Base-by-base conservation (phyloP, 202 grass and related monocot genomes). In the Bolboschoenoplectus hybrid region DNA sequence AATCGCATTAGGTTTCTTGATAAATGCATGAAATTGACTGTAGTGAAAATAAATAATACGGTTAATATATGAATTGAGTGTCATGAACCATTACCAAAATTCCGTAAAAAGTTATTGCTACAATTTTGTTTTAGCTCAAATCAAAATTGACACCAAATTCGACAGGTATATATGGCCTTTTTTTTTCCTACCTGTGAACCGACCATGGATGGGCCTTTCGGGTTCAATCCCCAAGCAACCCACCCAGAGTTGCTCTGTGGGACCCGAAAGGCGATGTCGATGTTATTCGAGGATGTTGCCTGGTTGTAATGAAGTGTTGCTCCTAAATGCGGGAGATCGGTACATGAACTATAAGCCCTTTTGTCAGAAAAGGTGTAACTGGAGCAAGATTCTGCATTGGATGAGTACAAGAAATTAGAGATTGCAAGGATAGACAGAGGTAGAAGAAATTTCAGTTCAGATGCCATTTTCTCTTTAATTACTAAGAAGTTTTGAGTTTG, bases 201-300 rank as follows among this genome's bases (percentile, higher is more conserved):
- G 2, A 93, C 95, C 95, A 97, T 97, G 14, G 71, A 83, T 57
- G 87, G 43, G 83, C 91, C 83, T 35, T 85, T 89, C 6, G 92
- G 91, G 85, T 97, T 97, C 10, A 97, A 75, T 12, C 91, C 95
- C 95, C 95, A 97, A 32, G 95, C 92, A 40, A 93, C 82, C 95
- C 95, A 97, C 43, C 91, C 94, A 5, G 41, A 80, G 75, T 7
- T 32, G n/a, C 84, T 5, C 74, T 85, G 88, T 0, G 92, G 91
- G 38, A 92, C 89, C 5, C 91, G 91, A 89, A 95, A 97, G 17
- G 95, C 95, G 0, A 97, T 88, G 85, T 88, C 61, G 0, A 94
- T 85, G 0, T 66, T 78, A 74, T 85, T 89, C 7, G 57, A 68
- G 1, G 38, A 80, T 2, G 85, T 85, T 52, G 88, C 79, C 86